Evolutionary conservation across 495 filamentous ascomycete genomes (phyloP), one percentile per base, ranked within the genome.

Genomic region (Penicillium salamii): DNA sequence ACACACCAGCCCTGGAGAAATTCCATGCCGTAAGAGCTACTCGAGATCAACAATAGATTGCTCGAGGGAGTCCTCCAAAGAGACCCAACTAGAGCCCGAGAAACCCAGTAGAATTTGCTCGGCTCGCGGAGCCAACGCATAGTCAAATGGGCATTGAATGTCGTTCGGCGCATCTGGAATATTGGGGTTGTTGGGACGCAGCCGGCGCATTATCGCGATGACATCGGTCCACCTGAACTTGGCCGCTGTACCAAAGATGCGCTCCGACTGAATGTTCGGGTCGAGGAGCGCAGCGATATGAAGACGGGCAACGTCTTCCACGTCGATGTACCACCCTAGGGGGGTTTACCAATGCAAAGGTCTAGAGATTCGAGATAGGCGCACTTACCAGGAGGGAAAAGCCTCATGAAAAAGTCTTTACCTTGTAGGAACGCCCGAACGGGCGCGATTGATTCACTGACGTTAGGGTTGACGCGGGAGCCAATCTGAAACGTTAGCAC

Each of bases 251-350:
- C 54, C 51, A 29, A 79, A 74, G 23, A 82, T 61, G 0, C 78
- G 66, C 55, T 78, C 55, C 78, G 66, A 63, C 24, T 68, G 55
- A 5, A 77, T 66, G 1, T 54, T 50, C 0, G 62, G 59, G 34
- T 76, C 58, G 2, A 78, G 58, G n/a, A 80, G 56, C 2, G 66
- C 78, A 4, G 71, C 66, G 1, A 80, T 61, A 47, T 78, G 72
- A 1, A 83, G 58, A 1, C 60, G 59, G 0, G 76, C 79, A 5
- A 47, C 56, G 47, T 85, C 80, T 38, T 67, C 55, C 3, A 80
- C 75, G 48, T 82, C 59, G 26, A 83, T 62, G 42, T 58, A 69
- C 37, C 57, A 70, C 76, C 38, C 34, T 33, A 8, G 39, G 29
- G 12, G 20, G 29, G 42, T 17, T 35, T 46, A 46, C 28, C 42